phyloP scores from a whole-genome alignment of 306 rosid species.

The Casuarina glauca region DNA sequence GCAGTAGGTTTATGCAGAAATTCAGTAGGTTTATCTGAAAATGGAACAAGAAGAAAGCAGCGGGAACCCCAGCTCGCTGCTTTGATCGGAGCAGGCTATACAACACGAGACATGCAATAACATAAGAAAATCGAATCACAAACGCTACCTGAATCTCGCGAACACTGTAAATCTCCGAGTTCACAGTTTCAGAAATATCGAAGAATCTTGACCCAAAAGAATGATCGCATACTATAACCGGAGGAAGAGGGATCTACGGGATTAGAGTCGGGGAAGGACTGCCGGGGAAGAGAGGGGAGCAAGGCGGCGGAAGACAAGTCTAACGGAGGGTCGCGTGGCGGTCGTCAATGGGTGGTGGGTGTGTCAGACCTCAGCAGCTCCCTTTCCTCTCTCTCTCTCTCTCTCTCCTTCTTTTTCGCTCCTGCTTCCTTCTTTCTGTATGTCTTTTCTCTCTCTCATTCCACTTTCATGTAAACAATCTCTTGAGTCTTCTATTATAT shows the following conservation, averaged over 20 bases:
- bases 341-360: conserved; percentile 43
- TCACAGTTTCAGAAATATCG: neutral
- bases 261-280: conserved; percentile 15
- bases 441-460: conserved; percentile 7
- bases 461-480: conserved; percentile 20
- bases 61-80: neutral
- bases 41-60: conserved; percentile 16
- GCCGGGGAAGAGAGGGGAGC: neutral
- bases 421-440: neutral
- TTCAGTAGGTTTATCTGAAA: neutral
- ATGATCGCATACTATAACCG: neutral
- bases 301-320: conserved; percentile 24
- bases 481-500: conserved; percentile 14
- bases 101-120: conserved; percentile 3
- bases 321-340: conserved; percentile 26
- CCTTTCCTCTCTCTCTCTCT: neutral
- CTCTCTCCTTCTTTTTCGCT: neutral
- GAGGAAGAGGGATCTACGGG: neutral
- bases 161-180: neutral
- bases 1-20: neutral
- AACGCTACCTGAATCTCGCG: conserved; percentile 20
- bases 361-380: conserved; percentile 34
- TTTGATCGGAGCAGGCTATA: conserved; percentile 3
- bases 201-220: conserved; percentile 14
- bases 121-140: neutral